A percentile compares a stretch with the other conserved stretches of the same genome.
Conservation (phyloP, 176 grass and related monocot genomes). For the Alloteropsis semialata region DNA sequence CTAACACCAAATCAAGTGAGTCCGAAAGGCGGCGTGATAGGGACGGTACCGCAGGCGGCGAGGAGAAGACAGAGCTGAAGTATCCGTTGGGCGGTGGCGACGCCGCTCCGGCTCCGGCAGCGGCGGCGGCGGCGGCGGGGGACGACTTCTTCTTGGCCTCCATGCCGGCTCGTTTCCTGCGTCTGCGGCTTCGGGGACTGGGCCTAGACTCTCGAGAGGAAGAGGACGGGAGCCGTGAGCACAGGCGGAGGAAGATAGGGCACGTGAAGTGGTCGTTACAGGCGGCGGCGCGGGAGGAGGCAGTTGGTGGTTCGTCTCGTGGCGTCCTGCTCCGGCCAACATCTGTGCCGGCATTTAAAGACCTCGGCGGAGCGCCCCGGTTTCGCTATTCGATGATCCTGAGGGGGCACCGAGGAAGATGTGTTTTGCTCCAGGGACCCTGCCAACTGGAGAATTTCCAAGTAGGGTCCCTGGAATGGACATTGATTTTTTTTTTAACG, state of each 20-base stretch:
- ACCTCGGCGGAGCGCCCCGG: background rate
- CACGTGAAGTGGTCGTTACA: constrained; percentile 33
- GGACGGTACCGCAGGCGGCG: constrained; percentile 28
- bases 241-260: background rate
- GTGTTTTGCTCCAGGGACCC: background rate
- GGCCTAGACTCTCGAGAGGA: background rate
- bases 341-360: constrained; percentile 49
- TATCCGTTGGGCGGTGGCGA: constrained; percentile 18
- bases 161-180: constrained; percentile 7
- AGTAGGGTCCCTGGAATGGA: too few relatives aligned
- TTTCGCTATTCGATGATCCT: background rate
- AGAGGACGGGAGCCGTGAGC: background rate
- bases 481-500: background rate
- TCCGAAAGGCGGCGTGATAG: background rate
- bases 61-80: constrained; percentile 45
- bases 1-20: background rate
- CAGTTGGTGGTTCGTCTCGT: constrained; percentile 41
- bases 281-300: constrained; percentile 25
- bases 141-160: constrained; percentile 44
- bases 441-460: background rate
- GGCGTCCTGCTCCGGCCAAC: constrained; percentile 37
- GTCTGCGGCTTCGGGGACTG: background rate
- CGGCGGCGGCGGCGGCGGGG: constrained; percentile 15
- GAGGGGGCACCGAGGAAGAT: background rate
- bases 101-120: background rate